phyloP scores from a whole-genome alignment of 257 asterid species.

The Gentiana straminea region DNA sequence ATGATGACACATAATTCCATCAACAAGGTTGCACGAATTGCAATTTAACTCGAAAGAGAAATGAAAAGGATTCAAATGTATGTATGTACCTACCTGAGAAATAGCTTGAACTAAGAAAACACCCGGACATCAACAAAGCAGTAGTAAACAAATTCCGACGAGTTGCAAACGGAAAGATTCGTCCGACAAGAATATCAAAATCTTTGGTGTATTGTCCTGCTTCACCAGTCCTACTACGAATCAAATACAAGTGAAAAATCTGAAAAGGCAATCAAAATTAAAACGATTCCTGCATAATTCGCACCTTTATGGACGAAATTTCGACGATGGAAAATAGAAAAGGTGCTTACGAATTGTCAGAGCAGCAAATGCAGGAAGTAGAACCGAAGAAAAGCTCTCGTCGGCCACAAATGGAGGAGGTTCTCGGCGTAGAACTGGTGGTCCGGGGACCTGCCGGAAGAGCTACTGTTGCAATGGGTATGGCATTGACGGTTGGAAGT shows the following conservation, averaged over 20 bases:
- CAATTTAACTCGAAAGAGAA: background rate
- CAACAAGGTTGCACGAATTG: background rate
- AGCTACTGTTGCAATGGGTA: background rate
- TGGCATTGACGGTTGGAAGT: background rate
- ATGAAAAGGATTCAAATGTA: constrained; percentile 8
- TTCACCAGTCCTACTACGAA: constrained; percentile 23
- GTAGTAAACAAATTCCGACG: constrained; percentile 65
- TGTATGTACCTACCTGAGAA: constrained; percentile 54
- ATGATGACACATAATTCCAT: too few species aligned
- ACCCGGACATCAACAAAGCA: constrained; percentile 31
- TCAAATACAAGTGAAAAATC: background rate
- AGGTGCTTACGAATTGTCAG: constrained; percentile 26
- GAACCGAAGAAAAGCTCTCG: constrained; percentile 70
- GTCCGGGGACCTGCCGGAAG: background rate
- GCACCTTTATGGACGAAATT: background rate
- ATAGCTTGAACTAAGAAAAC: constrained; percentile 71
- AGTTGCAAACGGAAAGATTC: constrained; percentile 19
- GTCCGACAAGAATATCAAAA: constrained; percentile 20
- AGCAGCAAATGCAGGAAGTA: constrained; percentile 28
- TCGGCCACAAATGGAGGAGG: constrained; percentile 41
- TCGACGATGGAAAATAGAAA: background rate
- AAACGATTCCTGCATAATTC: background rate
- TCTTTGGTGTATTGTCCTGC: constrained; percentile 16
- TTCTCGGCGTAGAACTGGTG: background rate
- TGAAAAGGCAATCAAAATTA: constrained; percentile 2